A percentile compares a stretch with the other conserved stretches of the same genome.
Conservation (phyloP, 116 monocot species). For the Dioscorea cayenensis region DNA sequence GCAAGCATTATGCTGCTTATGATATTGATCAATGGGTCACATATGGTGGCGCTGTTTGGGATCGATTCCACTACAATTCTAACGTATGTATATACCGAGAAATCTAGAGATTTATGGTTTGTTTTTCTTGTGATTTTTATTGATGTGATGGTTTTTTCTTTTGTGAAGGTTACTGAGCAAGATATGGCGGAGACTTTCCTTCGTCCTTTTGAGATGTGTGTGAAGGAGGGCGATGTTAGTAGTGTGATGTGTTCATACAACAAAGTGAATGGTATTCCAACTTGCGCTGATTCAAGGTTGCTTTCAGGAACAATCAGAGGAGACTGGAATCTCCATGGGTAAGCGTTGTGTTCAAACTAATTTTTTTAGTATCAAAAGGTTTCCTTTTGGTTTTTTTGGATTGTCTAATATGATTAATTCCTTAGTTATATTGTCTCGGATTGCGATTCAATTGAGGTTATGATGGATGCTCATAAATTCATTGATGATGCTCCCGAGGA, state of each 20-base stretch:
- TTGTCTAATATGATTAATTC: not conserved
- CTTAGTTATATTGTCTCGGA: slow-evolving; percentile 43
- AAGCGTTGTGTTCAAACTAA: not conserved
- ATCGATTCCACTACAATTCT: slow-evolving; percentile 23
- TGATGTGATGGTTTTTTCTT: not conserved
- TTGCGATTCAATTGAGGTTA: slow-evolving; percentile 32
- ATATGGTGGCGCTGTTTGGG: not conserved
- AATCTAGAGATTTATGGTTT: not conserved
- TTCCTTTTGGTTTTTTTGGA: not conserved
- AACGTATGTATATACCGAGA: slow-evolving; percentile 6
- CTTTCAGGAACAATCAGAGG: slow-evolving; percentile 29
- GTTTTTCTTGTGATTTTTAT: not conserved
- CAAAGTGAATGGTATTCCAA: slow-evolving; percentile 25
- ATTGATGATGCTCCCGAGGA: slow-evolving; percentile 16
- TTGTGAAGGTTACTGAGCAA: slow-evolving; percentile 26
- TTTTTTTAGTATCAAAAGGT: too few species aligned
- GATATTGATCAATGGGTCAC: slow-evolving; percentile 39
- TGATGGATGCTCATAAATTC: slow-evolving; percentile 15
- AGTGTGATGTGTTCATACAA: slow-evolving; percentile 46
- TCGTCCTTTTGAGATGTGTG: slow-evolving; percentile 34
- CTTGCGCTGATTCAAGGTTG: slow-evolving; percentile 24
- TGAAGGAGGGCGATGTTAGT: slow-evolving; percentile 37
- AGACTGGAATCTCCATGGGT: slow-evolving; percentile 42
- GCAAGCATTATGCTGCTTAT: slow-evolving; percentile 51
- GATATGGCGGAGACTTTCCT: slow-evolving; percentile 38